Percentiles rank a stretch among this genome's conserved stretches.
Conservation (phyloP, 306 rosid species). For the Ormosia semicastrata region DNA sequence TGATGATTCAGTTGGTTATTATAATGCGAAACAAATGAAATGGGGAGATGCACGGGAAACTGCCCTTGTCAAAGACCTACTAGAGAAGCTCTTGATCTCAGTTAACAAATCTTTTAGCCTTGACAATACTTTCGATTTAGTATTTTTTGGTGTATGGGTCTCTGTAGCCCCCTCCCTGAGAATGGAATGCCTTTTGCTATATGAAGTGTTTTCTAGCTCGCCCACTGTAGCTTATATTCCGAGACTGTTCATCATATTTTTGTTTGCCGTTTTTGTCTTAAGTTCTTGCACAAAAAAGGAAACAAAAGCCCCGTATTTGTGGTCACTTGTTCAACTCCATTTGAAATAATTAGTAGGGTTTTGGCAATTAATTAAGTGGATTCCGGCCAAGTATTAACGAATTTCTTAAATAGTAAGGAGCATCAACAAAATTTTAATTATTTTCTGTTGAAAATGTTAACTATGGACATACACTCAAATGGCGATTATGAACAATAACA, state of each 20-base stretch:
- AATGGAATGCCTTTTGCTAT: background rate
- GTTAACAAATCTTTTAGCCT: background rate
- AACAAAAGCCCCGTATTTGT: background rate
- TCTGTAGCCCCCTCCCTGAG: background rate
- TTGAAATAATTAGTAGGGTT: background rate
- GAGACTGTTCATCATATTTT: background rate
- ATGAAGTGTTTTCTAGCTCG: background rate
- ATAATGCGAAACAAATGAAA: background rate
- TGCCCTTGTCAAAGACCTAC: background rate
- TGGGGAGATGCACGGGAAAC: background rate
- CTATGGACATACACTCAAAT: background rate
- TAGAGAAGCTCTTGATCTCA: background rate
- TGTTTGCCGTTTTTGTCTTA: background rate
- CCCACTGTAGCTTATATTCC: background rate
- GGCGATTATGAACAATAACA: background rate
- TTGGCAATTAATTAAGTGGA: background rate
- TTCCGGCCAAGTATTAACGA: background rate
- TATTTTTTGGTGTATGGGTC: background rate
- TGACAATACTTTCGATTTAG: too few species aligned
- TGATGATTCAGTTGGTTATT: background rate
- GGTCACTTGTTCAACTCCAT: slow-evolving; percentile 3
- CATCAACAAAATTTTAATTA: background rate
- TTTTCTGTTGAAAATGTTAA: background rate
- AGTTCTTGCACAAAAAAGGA: background rate
- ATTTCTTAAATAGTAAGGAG: background rate